Conservation (phyloP, 768 basidiomycete species). For the Pilatotrama ljubarskyi region DNA sequence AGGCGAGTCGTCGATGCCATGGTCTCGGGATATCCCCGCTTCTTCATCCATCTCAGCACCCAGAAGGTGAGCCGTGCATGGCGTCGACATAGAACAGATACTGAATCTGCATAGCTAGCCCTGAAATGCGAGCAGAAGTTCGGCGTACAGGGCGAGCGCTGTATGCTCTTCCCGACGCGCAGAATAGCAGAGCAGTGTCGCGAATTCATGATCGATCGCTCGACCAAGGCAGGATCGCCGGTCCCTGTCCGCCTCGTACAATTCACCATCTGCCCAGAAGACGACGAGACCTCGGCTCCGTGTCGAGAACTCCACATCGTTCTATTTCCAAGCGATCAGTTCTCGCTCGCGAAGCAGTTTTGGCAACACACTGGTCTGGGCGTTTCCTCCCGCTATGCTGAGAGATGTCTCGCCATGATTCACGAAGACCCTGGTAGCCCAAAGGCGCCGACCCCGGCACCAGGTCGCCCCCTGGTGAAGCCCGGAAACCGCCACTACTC, state of each 20-base stretch:
- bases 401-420: slow-evolving; percentile 74
- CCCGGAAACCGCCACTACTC: slow-evolving; percentile 61
- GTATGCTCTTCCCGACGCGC: slow-evolving; percentile 78
- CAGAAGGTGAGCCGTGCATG: slow-evolving; percentile 63
- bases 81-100: background rate
- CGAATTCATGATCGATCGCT: slow-evolving; percentile 62
- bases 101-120: slow-evolving; percentile 60
- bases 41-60: slow-evolving; percentile 88
- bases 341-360: slow-evolving; percentile 78
- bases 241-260: slow-evolving; percentile 61
- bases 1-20: slow-evolving; percentile 75
- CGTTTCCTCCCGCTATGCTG: slow-evolving; percentile 85
- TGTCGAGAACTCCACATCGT: slow-evolving; percentile 77
- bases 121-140: slow-evolving; percentile 77
- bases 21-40: slow-evolving; percentile 91
- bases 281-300: slow-evolving; percentile 33
- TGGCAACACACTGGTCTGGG: slow-evolving; percentile 96
- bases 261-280: slow-evolving; percentile 68
- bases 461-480: slow-evolving; percentile 40
- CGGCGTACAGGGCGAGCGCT: slow-evolving; percentile 65
- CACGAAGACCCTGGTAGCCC: slow-evolving; percentile 36
- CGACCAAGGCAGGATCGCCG: slow-evolving; percentile 42
- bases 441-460: slow-evolving; percentile 7
- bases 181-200: slow-evolving; percentile 74
- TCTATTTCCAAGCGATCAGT: slow-evolving; percentile 65